Conservation (phyloP, 179 eudicot genomes). For the Sideroxylon spinosum region DNA sequence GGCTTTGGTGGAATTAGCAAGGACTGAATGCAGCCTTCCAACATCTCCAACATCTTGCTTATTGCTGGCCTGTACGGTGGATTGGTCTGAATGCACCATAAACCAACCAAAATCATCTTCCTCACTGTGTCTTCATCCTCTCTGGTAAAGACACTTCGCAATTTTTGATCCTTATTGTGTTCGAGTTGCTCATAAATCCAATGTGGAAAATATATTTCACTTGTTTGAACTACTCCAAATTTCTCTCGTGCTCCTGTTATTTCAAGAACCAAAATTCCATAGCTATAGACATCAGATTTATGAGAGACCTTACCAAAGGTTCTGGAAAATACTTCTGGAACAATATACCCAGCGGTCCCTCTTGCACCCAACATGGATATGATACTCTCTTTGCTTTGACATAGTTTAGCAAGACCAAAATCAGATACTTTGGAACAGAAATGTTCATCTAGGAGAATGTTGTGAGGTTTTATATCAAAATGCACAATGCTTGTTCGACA, state of each 20-base stretch:
- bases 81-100: conserved; percentile 29
- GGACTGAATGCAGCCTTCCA: conserved; percentile 8
- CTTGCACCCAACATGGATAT: conserved; percentile 29
- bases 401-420: conserved; percentile 30
- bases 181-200: conserved; percentile 29
- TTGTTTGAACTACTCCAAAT: not conserved
- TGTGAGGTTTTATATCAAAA: conserved; percentile 43
- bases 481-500: conserved; percentile 39
- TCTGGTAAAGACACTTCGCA: not conserved
- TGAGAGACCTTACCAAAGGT: conserved; percentile 28
- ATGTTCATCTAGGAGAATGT: conserved; percentile 35
- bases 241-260: conserved; percentile 27
- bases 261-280: conserved; percentile 33
- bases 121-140: conserved; percentile 17
- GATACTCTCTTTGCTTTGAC: conserved; percentile 19
- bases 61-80: conserved; percentile 9
- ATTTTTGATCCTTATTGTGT: conserved; percentile 7
- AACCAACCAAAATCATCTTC: conserved; percentile 32
- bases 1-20: conserved; percentile 12
- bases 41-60: conserved; percentile 11
- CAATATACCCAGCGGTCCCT: conserved; percentile 37
- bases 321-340: conserved; percentile 36
- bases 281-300: conserved; percentile 35
- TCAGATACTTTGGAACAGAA: conserved; percentile 35
- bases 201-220: conserved; percentile 29